These are phyloP conservation scores for Saxophila tyrrhenica DNA, from an alignment of 495 filamentous ascomycete species.

Conservation along the genomic window DNA sequence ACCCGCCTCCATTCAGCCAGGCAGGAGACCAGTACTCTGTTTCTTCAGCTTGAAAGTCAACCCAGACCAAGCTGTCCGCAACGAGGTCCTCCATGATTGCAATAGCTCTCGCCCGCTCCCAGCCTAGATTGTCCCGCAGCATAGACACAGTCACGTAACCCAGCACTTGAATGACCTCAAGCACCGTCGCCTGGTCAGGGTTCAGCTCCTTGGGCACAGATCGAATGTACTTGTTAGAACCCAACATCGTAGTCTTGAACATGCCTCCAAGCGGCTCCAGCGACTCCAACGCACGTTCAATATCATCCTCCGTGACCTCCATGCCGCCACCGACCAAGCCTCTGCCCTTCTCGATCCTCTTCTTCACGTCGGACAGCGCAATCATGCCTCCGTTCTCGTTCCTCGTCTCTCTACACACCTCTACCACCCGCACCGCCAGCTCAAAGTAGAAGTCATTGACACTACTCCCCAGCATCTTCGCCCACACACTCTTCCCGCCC, in stretches of 20 bases:
- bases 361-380: slow-evolving; percentile 67
- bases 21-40: slow-evolving; percentile 93
- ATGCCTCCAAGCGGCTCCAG: slow-evolving; percentile 78
- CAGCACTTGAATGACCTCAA: slow-evolving; percentile 76
- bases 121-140: slow-evolving; percentile 79
- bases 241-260: slow-evolving; percentile 71
- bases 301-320: slow-evolving; percentile 77
- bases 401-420: slow-evolving; percentile 78
- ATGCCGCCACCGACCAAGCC: slow-evolving; percentile 47
- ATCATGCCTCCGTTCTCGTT: slow-evolving; percentile 88
- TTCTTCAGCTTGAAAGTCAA: slow-evolving; percentile 75
- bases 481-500: slow-evolving; percentile 61
- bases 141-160: slow-evolving; percentile 86
- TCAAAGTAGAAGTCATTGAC: slow-evolving; percentile 99
- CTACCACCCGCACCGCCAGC: slow-evolving; percentile 83
- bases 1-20: slow-evolving; percentile 34
- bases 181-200: slow-evolving; percentile 80
- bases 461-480: slow-evolving; percentile 75
- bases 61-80: slow-evolving; percentile 87
- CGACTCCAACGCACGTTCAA: slow-evolving; percentile 78
- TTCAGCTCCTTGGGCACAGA: slow-evolving; percentile 95
- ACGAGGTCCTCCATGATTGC: slow-evolving; percentile 85
- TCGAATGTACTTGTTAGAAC: slow-evolving; percentile 74
- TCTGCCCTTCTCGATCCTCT: slow-evolving; percentile 55
- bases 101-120: slow-evolving; percentile 72